Base-by-base conservation (phyloP, 257 asterid species). In the Nicotiana tabacum region DNA sequence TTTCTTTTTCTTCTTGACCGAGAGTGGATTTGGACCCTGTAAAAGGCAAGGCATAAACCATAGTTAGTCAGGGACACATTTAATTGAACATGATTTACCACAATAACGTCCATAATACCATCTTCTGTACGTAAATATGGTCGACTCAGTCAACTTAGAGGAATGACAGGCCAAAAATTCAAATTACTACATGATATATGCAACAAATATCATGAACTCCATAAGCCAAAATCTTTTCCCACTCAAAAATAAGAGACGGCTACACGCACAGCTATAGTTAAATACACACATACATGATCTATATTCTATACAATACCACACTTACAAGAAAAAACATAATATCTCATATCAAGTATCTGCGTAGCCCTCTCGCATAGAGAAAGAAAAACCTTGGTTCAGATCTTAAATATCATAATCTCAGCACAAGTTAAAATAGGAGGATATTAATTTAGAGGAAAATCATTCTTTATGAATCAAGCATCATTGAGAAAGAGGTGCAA, bases 21-120 rank as follows among this genome's bases (percentile, higher is more conserved):
- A 94, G 32, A 96, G 95, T 39, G 99, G 99, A 79, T 94, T 93
- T 18, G 98, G 98, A 81, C 96, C 97, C 98, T 96, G 89, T 80
- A 83, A 83, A 60, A 66, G 67, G 74, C 56, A 68, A 77, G 85
- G 78, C n/a, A 84, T 70, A 67, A 84, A 60, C 18, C 70, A 53
- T 56, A 35, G 51, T 57, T 29, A 72, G 13, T 37, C 13, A 70
- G 82, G 74, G 18, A 81, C 32, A 29, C 21, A 11, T 48, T 46
- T 24, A 72, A 57, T n/a, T 13, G 18, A 72, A 6, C 79, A 72
- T 24, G 39, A 39, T 13, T 46, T 48, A 46, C 13, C 18, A 4
- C 3, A 72, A 72, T 5, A 72, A 46, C 7, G 11, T 0, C 39
- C 60, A 46, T 46, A 46, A 43, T 30, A 72, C 33, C 27, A 46